Evolutionary conservation across 306 rosid species (phyloP).

Genomic region (Bauhinia variegata): DNA sequence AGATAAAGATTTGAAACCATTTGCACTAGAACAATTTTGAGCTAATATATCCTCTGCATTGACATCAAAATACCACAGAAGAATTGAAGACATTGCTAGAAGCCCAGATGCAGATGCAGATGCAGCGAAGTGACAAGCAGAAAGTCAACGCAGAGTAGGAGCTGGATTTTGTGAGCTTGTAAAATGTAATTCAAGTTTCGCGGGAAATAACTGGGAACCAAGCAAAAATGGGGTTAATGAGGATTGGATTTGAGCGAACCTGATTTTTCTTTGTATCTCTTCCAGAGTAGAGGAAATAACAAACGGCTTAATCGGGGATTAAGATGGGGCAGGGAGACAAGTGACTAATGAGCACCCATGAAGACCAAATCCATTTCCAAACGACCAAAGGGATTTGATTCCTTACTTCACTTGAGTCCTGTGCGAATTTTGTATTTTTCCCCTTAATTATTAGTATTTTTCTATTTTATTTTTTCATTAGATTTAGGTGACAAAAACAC

Average conservation of each 20-base stretch:
- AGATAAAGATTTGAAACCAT: not conserved
- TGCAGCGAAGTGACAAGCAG: not conserved
- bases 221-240: constrained; percentile 6
- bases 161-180: constrained; percentile 7
- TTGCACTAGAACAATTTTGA: not conserved
- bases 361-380: too few relatives aligned
- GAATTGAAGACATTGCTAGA: not conserved
- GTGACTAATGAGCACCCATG: not conserved
- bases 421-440: too few relatives aligned
- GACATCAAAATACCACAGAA: constrained; percentile 12
- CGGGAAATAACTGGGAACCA: not conserved
- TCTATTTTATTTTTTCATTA: too few relatives aligned
- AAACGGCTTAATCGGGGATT: too few relatives aligned
- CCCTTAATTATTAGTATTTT: too few relatives aligned
- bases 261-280: constrained; percentile 1
- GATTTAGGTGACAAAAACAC: too few relatives aligned
- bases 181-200: not conserved
- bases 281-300: not conserved
- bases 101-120: constrained; percentile 2
- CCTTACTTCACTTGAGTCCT: too few relatives aligned
- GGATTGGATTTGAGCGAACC: constrained; percentile 44
- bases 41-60: not conserved
- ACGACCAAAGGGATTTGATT: too few relatives aligned
- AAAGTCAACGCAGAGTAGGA: constrained; percentile 4
- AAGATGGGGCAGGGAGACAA: not conserved